Percentiles rank a stretch among this genome's conserved stretches.
Evolutionary conservation across 345 rosid species (phyloP).

Genomic region (Punica granatum): DNA sequence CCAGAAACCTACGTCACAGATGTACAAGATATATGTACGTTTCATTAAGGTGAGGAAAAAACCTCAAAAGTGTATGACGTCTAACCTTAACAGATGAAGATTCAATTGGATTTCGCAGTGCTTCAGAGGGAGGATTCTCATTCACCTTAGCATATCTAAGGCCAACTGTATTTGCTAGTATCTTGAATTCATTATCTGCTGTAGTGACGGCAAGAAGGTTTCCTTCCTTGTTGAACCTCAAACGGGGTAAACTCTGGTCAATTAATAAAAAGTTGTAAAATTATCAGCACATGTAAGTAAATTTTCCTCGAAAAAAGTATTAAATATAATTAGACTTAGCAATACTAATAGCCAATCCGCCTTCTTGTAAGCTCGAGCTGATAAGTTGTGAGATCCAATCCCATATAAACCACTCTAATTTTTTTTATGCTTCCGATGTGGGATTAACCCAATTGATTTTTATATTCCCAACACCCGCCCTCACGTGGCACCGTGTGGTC

Average conservation of each 20-base stretch:
- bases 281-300: conserved; percentile 2
- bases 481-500: too few species aligned
- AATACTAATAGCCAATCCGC: conserved; percentile 75
- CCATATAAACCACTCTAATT: too few species aligned
- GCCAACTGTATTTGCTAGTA: conserved; percentile 71
- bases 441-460: too few species aligned
- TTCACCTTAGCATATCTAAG: conserved; percentile 48
- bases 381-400: too few species aligned
- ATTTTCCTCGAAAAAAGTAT: neutral
- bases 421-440: too few species aligned
- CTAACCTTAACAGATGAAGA: conserved; percentile 47
- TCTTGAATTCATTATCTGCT: conserved; percentile 84
- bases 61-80: conserved; percentile 4
- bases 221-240: conserved; percentile 85
- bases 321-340: conserved; percentile 2
- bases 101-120: conserved; percentile 52
- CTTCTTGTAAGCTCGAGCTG: conserved; percentile 28
- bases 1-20: conserved; percentile 47
- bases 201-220: conserved; percentile 84
- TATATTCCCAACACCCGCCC: too few species aligned
- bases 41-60: conserved; percentile 8
- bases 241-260: conserved; percentile 56
- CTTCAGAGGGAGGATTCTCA: conserved; percentile 59
- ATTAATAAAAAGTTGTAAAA: conserved; percentile 11
- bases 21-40: neutral